Percentiles rank a stretch among this genome's conserved stretches.
Evolutionary conservation across 257 asterid genomes (phyloP).

Genomic region (Osmanthus fragrans): DNA sequence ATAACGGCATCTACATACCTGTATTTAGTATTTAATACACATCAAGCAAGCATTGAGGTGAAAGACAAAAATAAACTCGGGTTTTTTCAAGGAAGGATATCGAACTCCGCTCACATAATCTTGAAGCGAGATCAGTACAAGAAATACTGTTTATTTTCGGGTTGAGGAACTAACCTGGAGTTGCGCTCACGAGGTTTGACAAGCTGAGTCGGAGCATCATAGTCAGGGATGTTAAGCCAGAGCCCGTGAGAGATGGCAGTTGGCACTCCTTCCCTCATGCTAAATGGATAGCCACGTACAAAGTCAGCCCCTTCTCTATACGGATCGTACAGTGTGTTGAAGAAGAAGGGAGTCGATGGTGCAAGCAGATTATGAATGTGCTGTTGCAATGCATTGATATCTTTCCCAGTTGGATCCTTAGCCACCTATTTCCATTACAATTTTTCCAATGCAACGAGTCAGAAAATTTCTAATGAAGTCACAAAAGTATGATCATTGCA

Average conservation of each 20-base stretch:
- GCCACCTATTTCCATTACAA: slow-evolving; percentile 41
- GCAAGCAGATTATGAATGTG: slow-evolving; percentile 46
- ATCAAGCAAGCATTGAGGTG: background rate
- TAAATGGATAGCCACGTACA: slow-evolving; percentile 57
- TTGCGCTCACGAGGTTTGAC: slow-evolving; percentile 59
- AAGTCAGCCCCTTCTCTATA: slow-evolving; percentile 55
- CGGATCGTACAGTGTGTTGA: slow-evolving; percentile 59
- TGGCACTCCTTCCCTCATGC: slow-evolving; percentile 56
- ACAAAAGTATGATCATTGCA: no score
- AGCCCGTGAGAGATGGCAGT: slow-evolving; percentile 62
- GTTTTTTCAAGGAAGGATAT: background rate
- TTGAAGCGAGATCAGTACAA: background rate
- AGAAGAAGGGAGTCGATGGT: slow-evolving; percentile 52
- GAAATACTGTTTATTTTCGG: background rate
- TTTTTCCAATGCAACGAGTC: background rate
- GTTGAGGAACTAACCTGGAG: slow-evolving; percentile 36
- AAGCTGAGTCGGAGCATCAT: slow-evolving; percentile 58
- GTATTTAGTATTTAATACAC: background rate
- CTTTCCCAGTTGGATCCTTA: slow-evolving; percentile 53
- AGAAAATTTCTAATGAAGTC: background rate
- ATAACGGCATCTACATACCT: slow-evolving; percentile 60
- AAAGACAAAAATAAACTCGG: background rate
- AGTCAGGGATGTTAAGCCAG: slow-evolving; percentile 65
- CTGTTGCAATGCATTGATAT: slow-evolving; percentile 51
- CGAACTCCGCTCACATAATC: background rate